phyloP scores from a whole-genome alignment of 441 rosid species.

The Adansonia gregorii region DNA sequence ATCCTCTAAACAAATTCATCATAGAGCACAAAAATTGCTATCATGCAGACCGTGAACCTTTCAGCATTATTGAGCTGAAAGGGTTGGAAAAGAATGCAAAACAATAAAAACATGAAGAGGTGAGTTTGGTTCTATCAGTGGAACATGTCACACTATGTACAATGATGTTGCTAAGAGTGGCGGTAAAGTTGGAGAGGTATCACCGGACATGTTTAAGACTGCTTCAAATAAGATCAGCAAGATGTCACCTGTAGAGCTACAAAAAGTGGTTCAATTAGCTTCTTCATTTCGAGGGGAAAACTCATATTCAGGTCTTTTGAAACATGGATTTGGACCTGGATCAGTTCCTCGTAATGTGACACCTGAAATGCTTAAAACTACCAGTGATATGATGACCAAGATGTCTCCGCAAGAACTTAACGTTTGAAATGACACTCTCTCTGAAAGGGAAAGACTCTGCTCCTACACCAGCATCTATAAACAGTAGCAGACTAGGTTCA shows the following conservation, averaged over 20 bases:
- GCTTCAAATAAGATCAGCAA: slow-evolving; percentile 83
- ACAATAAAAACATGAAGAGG: background rate
- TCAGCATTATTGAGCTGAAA: background rate
- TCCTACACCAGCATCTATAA: slow-evolving; percentile 43
- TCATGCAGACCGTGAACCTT: background rate
- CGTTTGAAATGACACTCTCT: slow-evolving; percentile 81
- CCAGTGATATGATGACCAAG: slow-evolving; percentile 63
- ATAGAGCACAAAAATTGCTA: no score
- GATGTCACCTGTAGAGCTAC: slow-evolving; percentile 89
- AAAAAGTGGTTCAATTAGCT: slow-evolving; percentile 78
- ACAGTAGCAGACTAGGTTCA: slow-evolving; percentile 32
- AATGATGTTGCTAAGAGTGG: slow-evolving; percentile 57
- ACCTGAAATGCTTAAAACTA: slow-evolving; percentile 67
- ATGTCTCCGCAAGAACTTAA: slow-evolving; percentile 64
- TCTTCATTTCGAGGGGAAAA: slow-evolving; percentile 70
- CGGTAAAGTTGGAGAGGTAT: slow-evolving; percentile 67
- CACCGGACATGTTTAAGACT: slow-evolving; percentile 84
- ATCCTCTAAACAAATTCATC: no score
- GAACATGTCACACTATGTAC: no score
- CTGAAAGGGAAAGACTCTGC: slow-evolving; percentile 44
- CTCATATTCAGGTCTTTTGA: slow-evolving; percentile 35
- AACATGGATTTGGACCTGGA: slow-evolving; percentile 44
- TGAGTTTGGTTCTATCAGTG: no score
- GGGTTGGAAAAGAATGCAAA: background rate
- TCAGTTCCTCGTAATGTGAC: slow-evolving; percentile 44